Conservation (phyloP, 192 early-diverging fungal genomes). For the Coemansia sp. region DNA sequence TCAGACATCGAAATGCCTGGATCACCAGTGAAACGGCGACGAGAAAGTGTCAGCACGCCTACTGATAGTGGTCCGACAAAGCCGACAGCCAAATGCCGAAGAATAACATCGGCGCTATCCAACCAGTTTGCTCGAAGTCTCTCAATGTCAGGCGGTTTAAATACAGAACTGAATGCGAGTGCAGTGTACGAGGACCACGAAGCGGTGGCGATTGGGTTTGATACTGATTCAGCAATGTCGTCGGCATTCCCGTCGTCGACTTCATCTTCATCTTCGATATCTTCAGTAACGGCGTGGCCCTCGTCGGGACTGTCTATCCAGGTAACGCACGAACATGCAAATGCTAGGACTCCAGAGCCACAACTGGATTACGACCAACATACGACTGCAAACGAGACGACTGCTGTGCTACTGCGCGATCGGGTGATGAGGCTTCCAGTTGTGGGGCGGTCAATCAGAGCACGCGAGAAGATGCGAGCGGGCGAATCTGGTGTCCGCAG, state of each 20-base stretch:
- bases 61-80: conserved; percentile 15
- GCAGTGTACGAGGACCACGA: background rate
- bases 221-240: conserved; percentile 19
- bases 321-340: background rate
- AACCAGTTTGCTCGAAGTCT: conserved; percentile 55
- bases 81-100: conserved; percentile 37
- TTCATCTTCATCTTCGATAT: conserved; percentile 24
- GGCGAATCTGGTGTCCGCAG: background rate
- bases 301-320: conserved; percentile 14
- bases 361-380: background rate
- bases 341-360: background rate
- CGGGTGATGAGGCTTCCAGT: conserved; percentile 21
- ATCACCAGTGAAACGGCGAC: conserved; percentile 43
- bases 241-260: conserved; percentile 17
- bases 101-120: conserved; percentile 37
- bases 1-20: conserved; percentile 45
- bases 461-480: conserved; percentile 31
- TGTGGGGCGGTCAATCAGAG: conserved; percentile 20
- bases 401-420: background rate
- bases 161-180: background rate
- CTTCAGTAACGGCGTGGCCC: conserved; percentile 20
- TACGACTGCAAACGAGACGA: background rate
- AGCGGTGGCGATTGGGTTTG: background rate
- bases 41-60: conserved; percentile 31
- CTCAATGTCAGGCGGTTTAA: conserved; percentile 26